Percentiles rank a stretch among this genome's conserved stretches.
Evolutionary conservation across 2,329 filamentous ascomycete species (phyloP).

Genomic region (Rhinocladiella similis): DNA sequence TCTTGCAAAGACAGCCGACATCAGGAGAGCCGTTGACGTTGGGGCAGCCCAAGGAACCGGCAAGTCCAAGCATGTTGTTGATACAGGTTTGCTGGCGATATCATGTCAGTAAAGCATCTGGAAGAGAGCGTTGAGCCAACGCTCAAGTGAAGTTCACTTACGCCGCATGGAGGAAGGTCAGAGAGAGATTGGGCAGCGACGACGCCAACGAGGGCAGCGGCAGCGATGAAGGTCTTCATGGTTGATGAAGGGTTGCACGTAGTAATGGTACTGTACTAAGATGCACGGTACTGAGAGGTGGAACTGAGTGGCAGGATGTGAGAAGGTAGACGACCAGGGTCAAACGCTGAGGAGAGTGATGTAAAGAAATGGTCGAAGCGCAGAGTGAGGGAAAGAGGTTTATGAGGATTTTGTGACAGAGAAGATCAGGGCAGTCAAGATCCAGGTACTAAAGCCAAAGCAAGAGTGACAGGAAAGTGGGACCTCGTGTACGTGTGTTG

Average conservation of each 20-base stretch:
- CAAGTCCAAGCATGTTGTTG: conserved; percentile 45
- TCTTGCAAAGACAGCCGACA: conserved; percentile 41
- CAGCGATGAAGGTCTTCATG: conserved; percentile 32
- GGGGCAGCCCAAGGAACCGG: conserved; percentile 41
- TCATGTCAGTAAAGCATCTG: conserved; percentile 17
- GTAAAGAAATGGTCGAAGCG: conserved; percentile 4
- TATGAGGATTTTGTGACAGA: background rate
- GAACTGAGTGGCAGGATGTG: conserved; percentile 2
- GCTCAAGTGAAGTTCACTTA: conserved; percentile 24
- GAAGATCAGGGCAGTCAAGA: background rate
- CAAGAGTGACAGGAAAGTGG: conserved; percentile 1
- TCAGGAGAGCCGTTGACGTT: conserved; percentile 31
- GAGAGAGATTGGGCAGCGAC: conserved; percentile 27
- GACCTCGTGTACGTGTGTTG: background rate
- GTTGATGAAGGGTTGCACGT: conserved; percentile 20
- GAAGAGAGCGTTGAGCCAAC: background rate
- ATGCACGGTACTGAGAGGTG: conserved; percentile 24
- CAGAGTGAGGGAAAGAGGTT: background rate
- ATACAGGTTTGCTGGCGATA: conserved; percentile 43
- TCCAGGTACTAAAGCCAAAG: conserved; percentile 2
- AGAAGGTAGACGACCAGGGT: conserved; percentile 11
- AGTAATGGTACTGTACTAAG: conserved; percentile 25
- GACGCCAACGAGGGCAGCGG: conserved; percentile 27
- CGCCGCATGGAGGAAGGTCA: conserved; percentile 31
- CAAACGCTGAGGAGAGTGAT: conserved; percentile 9